phyloP scores from a whole-genome alignment of 2,329 filamentous ascomycete genomes.

The Diaporthe sp. region DNA sequence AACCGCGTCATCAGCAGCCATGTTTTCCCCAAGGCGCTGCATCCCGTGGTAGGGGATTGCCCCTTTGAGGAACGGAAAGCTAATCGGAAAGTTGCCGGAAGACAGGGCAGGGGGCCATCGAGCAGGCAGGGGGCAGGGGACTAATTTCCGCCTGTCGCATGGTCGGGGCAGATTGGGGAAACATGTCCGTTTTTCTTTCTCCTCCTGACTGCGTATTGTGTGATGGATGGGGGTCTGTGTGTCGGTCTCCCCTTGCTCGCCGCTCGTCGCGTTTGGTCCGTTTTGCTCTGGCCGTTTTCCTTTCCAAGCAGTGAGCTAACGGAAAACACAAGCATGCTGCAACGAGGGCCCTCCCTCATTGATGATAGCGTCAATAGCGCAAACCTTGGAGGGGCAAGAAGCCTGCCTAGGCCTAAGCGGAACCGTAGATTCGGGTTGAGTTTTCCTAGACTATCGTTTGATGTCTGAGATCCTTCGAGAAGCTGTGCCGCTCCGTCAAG shows the following conservation, averaged over 20 bases:
- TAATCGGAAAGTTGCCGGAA: slow-evolving; percentile 32
- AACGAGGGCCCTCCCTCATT: neutral
- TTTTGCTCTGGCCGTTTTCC: neutral
- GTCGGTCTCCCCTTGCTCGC: slow-evolving; percentile 22
- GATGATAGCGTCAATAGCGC: slow-evolving; percentile 29
- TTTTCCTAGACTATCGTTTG: slow-evolving; percentile 14
- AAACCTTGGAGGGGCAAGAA: slow-evolving; percentile 5
- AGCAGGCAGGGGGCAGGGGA: slow-evolving; percentile 22
- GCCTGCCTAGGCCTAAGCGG: neutral
- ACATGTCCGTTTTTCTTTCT: slow-evolving; percentile 14
- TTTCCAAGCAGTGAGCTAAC: neutral
- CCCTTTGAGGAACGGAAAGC: neutral
- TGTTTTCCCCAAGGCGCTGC: slow-evolving; percentile 5
- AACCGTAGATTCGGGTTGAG: slow-evolving; percentile 28
- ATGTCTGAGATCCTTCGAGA: slow-evolving; percentile 25
- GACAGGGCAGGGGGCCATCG: slow-evolving; percentile 8
- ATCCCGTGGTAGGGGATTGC: slow-evolving; percentile 6
- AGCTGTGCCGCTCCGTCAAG: slow-evolving; percentile 1
- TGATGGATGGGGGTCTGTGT: slow-evolving; percentile 33
- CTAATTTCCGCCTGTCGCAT: slow-evolving; percentile 32
- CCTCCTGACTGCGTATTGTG: slow-evolving; percentile 15
- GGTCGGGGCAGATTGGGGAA: slow-evolving; percentile 28
- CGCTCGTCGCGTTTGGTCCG: neutral
- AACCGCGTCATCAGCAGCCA: neutral
- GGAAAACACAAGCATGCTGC: neutral